Base-by-base conservation (phyloP, 495 filamentous ascomycete genomes). In the Usnea hakonensis region DNA sequence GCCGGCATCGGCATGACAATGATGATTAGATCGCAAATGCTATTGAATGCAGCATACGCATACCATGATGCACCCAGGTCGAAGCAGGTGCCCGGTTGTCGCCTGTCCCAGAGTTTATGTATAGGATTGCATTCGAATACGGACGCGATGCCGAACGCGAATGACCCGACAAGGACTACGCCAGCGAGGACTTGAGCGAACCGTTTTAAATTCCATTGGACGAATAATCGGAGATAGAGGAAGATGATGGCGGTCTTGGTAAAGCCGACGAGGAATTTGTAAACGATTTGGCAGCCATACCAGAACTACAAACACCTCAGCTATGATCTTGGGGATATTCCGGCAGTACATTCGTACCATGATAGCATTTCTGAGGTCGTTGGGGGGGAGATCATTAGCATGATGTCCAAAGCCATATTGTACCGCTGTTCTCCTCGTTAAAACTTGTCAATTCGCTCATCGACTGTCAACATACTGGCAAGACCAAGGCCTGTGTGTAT, bases 1-100 rank as follows among this genome's bases (percentile, higher is more conserved):
- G 79, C 72, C 0, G 77, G 78, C 72, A 81, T 77, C 1, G 79
- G 79, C 61, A 77, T 77, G 8, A 77, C 40, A 26, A 81, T 57
- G 35, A 81, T 77, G 32, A 81, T 33, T 1, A 81, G 41, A 71
- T 84, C 81, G 44, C 76, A 79, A 3, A 70, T 52, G 19, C 82
- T 76, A 41, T 77, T 74, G 32, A 56, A 56, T 4, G 53, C 53
- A 5, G 53, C 53, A 5, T 56, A 56, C 6, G 53, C 53, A 6
- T 56, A 56, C 53, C 53, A 56, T 1, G 53, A 56, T 1, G 53
- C 53, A 8, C 53, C 53, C n/a, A 56, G 32, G 19, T 56, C 13
- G 53, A 56, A 56, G 23, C 53, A 56, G 9, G 2, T 56, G 3
- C 53, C 53, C 2, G 53, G 53, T 21, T 21, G 16, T 17, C 13